These are phyloP conservation scores for Auriscalpium orientale DNA, from an alignment of 768 basidiomycete species.

Conservation along the genomic window DNA sequence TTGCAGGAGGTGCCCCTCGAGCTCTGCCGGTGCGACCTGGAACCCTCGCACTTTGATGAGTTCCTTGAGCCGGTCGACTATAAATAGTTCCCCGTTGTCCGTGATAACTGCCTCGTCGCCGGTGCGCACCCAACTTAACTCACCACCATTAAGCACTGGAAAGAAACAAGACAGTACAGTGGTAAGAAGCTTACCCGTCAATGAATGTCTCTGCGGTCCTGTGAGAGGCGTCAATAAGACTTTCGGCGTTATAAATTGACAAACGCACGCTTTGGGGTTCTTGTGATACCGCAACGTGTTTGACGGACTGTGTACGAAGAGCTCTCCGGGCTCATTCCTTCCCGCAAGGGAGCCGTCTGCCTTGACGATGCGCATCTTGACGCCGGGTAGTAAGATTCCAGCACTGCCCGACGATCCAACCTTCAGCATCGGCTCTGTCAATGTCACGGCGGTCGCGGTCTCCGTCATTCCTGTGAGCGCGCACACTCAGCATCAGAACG, in stretches of 20 bases:
- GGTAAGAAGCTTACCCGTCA: conserved; percentile 40
- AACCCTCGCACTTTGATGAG: conserved; percentile 64
- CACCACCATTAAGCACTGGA: not conserved
- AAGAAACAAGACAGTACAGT: not conserved
- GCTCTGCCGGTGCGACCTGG: conserved; percentile 69
- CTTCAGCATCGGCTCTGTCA: conserved; percentile 40
- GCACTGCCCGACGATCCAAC: conserved; percentile 44
- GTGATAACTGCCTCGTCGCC: conserved; percentile 57
- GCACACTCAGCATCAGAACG: not conserved
- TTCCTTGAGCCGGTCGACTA: conserved; percentile 62
- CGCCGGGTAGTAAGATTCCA: conserved; percentile 42
- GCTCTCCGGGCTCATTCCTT: conserved; percentile 51
- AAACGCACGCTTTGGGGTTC: conserved; percentile 50
- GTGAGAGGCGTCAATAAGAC: not conserved
- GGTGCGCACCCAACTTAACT: conserved; percentile 57
- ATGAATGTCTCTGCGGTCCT: conserved; percentile 66
- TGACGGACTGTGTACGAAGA: conserved; percentile 37
- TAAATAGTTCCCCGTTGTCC: conserved; percentile 46
- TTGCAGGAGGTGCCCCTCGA: conserved; percentile 57
- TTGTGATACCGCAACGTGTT: conserved; percentile 40
- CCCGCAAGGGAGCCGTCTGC: conserved; percentile 44
- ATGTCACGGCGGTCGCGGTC: conserved; percentile 42
- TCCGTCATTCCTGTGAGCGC: conserved; percentile 57
- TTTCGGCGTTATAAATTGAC: not conserved
- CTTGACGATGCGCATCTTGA: conserved; percentile 44